A percentile compares a stretch with the other conserved stretches of the same genome.
phyloP scores from a whole-genome alignment of 2,329 filamentous ascomycete species.

The Ceratocystis albifundus region DNA sequence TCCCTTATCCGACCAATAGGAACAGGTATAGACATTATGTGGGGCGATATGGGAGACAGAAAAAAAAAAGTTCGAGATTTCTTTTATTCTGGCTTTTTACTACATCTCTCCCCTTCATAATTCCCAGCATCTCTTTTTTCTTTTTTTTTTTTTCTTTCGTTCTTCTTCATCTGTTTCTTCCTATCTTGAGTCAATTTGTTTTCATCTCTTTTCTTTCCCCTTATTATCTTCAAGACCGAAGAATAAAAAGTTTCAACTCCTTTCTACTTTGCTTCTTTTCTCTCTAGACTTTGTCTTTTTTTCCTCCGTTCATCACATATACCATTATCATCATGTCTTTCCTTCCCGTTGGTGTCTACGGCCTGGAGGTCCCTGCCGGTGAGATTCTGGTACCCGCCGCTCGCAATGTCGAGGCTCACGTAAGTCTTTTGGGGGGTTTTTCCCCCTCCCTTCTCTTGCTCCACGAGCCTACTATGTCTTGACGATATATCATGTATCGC shows the following conservation, averaged over 20 bases:
- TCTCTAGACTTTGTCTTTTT: slow-evolving; percentile 22
- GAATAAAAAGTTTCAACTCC: background rate
- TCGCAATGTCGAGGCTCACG: slow-evolving; percentile 69
- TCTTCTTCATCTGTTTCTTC: background rate
- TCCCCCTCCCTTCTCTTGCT: slow-evolving; percentile 17
- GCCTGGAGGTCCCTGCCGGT: slow-evolving; percentile 78
- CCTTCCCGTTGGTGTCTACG: slow-evolving; percentile 70
- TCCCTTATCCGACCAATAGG: slow-evolving; percentile 22
- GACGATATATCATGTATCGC: background rate
- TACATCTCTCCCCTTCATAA: slow-evolving; percentile 7
- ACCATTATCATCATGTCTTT: slow-evolving; percentile 38
- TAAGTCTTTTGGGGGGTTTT: too few relatives aligned
- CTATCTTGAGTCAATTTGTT: background rate
- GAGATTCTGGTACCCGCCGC: slow-evolving; percentile 69
- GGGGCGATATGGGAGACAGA: slow-evolving; percentile 17
- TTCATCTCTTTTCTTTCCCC: background rate
- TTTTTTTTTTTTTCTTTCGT: background rate
- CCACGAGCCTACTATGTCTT: background rate
- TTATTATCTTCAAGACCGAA: background rate
- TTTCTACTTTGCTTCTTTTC: slow-evolving; percentile 11
- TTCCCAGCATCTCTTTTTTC: slow-evolving; percentile 19
- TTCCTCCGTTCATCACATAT: slow-evolving; percentile 3
- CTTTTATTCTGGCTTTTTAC: slow-evolving; percentile 12
- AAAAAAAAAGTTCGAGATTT: slow-evolving; percentile 25
- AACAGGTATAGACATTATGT: slow-evolving; percentile 11